Percentiles rank a stretch among this genome's conserved stretches.
phyloP scores from a whole-genome alignment of 306 rosid species.

The Lablab purpureus region DNA sequence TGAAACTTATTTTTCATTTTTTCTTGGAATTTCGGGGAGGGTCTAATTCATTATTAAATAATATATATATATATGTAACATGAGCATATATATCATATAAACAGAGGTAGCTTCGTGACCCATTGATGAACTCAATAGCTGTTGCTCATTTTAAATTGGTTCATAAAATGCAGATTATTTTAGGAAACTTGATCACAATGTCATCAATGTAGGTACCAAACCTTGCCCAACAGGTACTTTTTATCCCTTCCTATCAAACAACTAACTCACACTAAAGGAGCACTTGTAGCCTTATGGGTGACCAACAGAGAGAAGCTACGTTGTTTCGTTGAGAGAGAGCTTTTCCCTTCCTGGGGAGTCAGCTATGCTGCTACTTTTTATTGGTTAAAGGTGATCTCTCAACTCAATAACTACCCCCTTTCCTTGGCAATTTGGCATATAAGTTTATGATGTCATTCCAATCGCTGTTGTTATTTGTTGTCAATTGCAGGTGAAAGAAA shows the following conservation, averaged over 20 bases:
- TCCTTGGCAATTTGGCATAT: slow-evolving; percentile 33
- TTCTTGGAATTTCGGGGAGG: background rate
- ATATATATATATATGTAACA: background rate
- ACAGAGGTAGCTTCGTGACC: slow-evolving; percentile 6
- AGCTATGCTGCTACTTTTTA: slow-evolving; percentile 67
- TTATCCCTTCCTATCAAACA: slow-evolving; percentile 82
- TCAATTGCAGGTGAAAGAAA: slow-evolving; percentile 74
- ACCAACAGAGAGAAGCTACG: slow-evolving; percentile 94
- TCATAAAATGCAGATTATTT: slow-evolving; percentile 22
- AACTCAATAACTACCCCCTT: slow-evolving; percentile 11
- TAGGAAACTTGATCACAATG: background rate
- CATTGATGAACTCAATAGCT: slow-evolving; percentile 12
- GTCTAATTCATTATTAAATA: background rate
- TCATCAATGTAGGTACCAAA: slow-evolving; percentile 74
- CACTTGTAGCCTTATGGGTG: slow-evolving; percentile 90
- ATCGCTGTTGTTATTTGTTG: slow-evolving; percentile 42
- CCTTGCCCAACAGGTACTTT: slow-evolving; percentile 82
- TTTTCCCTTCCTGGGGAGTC: slow-evolving; percentile 93
- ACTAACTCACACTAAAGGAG: slow-evolving; percentile 78
- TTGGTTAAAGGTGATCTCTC: slow-evolving; percentile 84
- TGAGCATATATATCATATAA: background rate
- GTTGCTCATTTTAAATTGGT: slow-evolving; percentile 24
- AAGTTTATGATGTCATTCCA: slow-evolving; percentile 33
- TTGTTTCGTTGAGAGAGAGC: slow-evolving; percentile 78
- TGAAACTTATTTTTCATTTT: background rate